These are phyloP conservation scores for Penicillium macrosclerotiorum DNA, from an alignment of 495 filamentous ascomycete genomes.

Conservation along the genomic window DNA sequence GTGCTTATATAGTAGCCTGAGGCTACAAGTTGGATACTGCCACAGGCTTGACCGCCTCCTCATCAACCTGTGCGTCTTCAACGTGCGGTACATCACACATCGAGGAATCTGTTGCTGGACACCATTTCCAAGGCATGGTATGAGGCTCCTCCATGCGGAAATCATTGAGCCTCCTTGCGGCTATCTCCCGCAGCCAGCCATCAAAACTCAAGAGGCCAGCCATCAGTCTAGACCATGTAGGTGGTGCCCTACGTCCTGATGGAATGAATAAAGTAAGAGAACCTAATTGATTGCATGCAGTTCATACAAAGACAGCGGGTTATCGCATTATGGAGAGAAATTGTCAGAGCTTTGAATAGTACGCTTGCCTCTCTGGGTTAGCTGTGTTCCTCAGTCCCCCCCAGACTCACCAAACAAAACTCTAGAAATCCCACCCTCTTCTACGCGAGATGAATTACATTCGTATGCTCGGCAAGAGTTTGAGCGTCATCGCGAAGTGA, in stretches of 20 bases:
- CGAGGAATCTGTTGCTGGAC: neutral
- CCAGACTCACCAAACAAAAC: neutral
- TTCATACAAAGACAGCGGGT: conserved; percentile 45
- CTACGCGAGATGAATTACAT: conserved; percentile 62
- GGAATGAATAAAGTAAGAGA: neutral
- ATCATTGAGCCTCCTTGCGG: conserved; percentile 28
- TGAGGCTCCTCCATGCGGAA: conserved; percentile 26
- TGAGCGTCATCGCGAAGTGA: conserved; percentile 66
- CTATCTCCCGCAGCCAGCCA: conserved; percentile 26
- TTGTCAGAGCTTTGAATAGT: conserved; percentile 40
- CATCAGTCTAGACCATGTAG: conserved; percentile 42
- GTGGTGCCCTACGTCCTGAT: conserved; percentile 1
- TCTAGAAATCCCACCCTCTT: conserved; percentile 41
- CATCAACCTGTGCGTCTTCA: neutral
- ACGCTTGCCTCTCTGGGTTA: too few relatives aligned
- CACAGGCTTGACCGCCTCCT: conserved; percentile 7
- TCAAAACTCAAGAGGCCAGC: conserved; percentile 40
- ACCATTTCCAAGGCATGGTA: conserved; percentile 3
- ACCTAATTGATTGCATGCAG: conserved; percentile 9
- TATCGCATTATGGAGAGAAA: conserved; percentile 39
- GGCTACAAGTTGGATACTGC: neutral
- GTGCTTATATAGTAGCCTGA: too few relatives aligned
- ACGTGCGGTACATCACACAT: neutral
- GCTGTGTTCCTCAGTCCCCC: neutral
- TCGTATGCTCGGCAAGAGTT: conserved; percentile 75